These are phyloP conservation scores for Podospora pseudoanserina DNA, from an alignment of 495 filamentous ascomycete species.

Conservation along the genomic window DNA sequence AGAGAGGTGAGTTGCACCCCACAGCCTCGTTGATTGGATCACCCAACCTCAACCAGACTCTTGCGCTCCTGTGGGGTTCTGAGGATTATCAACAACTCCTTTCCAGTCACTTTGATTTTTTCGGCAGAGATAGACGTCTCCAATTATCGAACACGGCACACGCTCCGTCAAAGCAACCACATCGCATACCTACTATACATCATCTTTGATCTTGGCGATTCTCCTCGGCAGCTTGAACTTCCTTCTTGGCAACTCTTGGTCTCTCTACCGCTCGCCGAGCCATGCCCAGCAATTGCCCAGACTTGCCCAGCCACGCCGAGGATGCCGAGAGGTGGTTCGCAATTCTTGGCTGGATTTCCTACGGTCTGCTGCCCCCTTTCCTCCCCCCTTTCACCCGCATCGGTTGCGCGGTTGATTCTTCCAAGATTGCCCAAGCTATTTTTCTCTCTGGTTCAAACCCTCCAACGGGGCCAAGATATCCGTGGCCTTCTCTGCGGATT, in stretches of 20 bases:
- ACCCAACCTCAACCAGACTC: background rate
- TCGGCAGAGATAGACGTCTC: background rate
- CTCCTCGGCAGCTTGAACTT: background rate
- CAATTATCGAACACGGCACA: background rate
- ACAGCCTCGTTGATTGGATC: background rate
- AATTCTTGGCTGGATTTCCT: constrained; percentile 4
- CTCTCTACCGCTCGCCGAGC: background rate
- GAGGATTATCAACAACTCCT: background rate
- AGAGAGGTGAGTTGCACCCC: background rate
- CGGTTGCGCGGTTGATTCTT: background rate
- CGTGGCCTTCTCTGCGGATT: background rate
- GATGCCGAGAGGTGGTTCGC: background rate
- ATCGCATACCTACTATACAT: background rate
- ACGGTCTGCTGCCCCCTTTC: background rate
- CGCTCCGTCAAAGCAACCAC: background rate
- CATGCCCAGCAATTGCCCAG: constrained; percentile 4
- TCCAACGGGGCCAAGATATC: background rate
- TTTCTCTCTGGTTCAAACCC: background rate
- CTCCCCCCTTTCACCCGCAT: background rate
- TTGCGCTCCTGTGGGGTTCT: background rate
- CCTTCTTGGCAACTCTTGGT: background rate
- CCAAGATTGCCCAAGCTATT: background rate
- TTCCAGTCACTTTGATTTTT: background rate
- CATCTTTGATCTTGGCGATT: background rate
- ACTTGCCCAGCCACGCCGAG: background rate